A percentile compares a stretch with the other conserved stretches of the same genome.
phyloP scores from a whole-genome alignment of 1,139 yeast species.

The Petasospora fabianii region DNA sequence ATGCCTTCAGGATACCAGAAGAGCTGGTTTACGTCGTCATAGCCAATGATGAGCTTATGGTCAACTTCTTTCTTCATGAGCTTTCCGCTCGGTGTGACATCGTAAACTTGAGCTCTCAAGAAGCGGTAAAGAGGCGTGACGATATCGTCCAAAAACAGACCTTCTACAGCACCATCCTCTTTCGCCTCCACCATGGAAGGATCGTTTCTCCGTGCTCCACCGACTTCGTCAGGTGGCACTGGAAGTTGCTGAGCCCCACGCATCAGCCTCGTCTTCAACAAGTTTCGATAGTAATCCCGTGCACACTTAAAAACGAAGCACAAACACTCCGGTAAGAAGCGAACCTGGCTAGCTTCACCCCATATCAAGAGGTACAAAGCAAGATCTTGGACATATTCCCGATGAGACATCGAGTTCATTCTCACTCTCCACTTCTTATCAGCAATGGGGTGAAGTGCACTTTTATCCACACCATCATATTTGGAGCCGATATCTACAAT shows the following conservation, averaged over 20 bases:
- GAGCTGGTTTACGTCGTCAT: slow-evolving; percentile 81
- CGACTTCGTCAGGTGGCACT: too few relatives aligned
- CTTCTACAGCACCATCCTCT: slow-evolving; percentile 30
- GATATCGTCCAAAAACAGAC: slow-evolving; percentile 55
- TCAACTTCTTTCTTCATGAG: slow-evolving; percentile 56
- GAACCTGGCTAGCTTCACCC: slow-evolving; percentile 85
- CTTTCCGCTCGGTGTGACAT: slow-evolving; percentile 29
- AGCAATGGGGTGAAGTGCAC: slow-evolving; percentile 40
- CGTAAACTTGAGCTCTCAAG: slow-evolving; percentile 54
- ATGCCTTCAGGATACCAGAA: slow-evolving; percentile 78
- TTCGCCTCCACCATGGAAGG: too few relatives aligned
- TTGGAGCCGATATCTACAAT: too few relatives aligned
- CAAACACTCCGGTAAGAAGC: slow-evolving; percentile 84
- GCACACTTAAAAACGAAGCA: slow-evolving; percentile 81
- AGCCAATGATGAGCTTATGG: slow-evolving; percentile 70
- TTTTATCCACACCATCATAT: too few relatives aligned
- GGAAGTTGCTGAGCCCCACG: too few relatives aligned
- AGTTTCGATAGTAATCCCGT: slow-evolving; percentile 43
- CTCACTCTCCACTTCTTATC: slow-evolving; percentile 60
- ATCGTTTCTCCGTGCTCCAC: too few relatives aligned
- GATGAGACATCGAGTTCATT: slow-evolving; percentile 52
- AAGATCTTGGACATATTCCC: slow-evolving; percentile 60
- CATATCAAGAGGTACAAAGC: slow-evolving; percentile 71
- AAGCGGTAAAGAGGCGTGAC: slow-evolving; percentile 74
- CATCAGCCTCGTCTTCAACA: not conserved